Evolutionary conservation across 352 stramenopile genomes (phyloP).

Genomic region (Blastocystis sp.): DNA sequence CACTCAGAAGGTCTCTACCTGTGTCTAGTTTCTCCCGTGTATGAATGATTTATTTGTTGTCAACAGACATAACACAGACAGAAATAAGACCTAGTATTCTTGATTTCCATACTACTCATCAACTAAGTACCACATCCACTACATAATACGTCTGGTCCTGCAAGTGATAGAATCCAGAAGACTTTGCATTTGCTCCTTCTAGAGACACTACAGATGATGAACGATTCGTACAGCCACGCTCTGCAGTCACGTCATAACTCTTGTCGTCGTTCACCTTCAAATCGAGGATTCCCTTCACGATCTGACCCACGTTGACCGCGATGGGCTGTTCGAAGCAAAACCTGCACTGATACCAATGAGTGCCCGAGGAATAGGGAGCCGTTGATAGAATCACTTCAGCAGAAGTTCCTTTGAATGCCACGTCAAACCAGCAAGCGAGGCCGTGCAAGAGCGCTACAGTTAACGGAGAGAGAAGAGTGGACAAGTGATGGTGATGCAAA

Average conservation of each 20-base stretch:
- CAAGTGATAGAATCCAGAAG: conserved; percentile 77
- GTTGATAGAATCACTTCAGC: conserved; percentile 78
- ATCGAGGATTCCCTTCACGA: conserved; percentile 77
- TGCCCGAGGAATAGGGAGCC: conserved; percentile 69
- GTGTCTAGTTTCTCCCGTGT: background rate
- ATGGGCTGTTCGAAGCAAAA: conserved; percentile 81
- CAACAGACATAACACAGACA: too few species aligned
- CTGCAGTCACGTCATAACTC: conserved; percentile 86
- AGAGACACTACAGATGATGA: conserved; percentile 70
- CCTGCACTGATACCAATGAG: conserved; percentile 84
- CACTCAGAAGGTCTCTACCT: background rate
- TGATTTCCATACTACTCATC: conserved; percentile 55
- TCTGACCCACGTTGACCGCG: conserved; percentile 81
- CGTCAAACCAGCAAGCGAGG: conserved; percentile 96
- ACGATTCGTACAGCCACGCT: conserved; percentile 67
- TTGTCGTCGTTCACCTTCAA: conserved; percentile 90
- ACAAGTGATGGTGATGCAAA: conserved; percentile 68
- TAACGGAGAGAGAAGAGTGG: background rate
- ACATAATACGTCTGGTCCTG: conserved; percentile 88
- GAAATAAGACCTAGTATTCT: background rate
- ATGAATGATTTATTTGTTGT: background rate
- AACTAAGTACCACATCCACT: background rate
- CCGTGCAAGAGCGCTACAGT: conserved; percentile 82
- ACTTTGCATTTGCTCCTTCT: conserved; percentile 78
- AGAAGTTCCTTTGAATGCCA: conserved; percentile 86